Base-by-base conservation (phyloP, 179 eudicot species). In the Beta lomatogona region DNA sequence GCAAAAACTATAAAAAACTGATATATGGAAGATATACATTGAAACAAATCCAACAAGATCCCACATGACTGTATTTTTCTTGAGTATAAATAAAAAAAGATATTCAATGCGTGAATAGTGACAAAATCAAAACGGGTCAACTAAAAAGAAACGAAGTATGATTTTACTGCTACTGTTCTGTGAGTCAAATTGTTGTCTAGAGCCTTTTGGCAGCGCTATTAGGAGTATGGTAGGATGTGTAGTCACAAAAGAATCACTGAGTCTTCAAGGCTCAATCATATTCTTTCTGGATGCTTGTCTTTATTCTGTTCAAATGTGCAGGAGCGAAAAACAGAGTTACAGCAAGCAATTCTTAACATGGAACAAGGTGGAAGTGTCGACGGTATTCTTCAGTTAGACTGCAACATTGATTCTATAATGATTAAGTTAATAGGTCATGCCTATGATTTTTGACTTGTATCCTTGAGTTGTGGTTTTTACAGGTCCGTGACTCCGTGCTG, bases 401-500 rank as follows among this genome's bases (percentile, higher is more conserved):
- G 67, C 65, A 22, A 21, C 73, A 21, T 18, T 10, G 65, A 60
- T 52, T 58, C 18, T 77, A 14, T 59, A 57, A 44, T 69, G 16
- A 52, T 45, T 55, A 66, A 31, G 9, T 4, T 3, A 6, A 46
- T n/a, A n/a, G 36, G 53, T 7, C 3, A 28, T 76, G 75, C 19
- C 21, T 28, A 8, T 66, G 18, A 45, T 50, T 16, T 14, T 61
- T 67, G 50, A 73, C 21, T 21, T 77, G 28, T 77, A 31, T 68
- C 67, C 57, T 31, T 55, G 75, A 31, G 45, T 85, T 68, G 22
- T 46, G 63, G 66, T 76, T 41, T 76, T 77, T 82, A 19, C 66
- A 88, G 99, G 98, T n/a, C n/a, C n/a, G n/a, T n/a, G n/a, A n/a
- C n/a, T 96, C 61, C 97, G 99, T 88, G 99, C 98, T 82, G 99